Conservation (phyloP, 2,329 filamentous ascomycete genomes). For the Aspergillus proliferans region DNA sequence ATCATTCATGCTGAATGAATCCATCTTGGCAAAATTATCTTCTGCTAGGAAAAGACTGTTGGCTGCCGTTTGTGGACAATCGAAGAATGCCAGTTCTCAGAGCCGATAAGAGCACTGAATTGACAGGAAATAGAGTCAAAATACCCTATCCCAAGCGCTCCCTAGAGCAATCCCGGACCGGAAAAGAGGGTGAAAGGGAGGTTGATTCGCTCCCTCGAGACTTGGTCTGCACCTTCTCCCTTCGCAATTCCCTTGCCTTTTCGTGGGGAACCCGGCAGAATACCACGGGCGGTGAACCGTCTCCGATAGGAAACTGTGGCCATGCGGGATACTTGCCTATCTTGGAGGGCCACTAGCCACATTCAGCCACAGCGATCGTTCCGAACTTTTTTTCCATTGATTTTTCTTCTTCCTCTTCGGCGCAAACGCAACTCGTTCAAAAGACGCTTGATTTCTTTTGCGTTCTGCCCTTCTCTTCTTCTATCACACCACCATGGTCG, state of each 20-base stretch:
- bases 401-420: slow-evolving; percentile 5
- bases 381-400: not conserved
- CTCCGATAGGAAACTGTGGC: slow-evolving; percentile 18
- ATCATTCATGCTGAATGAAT: slow-evolving; percentile 27
- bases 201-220: not conserved
- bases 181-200: not conserved
- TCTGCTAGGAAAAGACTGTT: not conserved
- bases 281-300: not conserved
- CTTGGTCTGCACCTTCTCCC: slow-evolving; percentile 6
- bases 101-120: not conserved
- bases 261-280: slow-evolving; percentile 25
- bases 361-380: not conserved
- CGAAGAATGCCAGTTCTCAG: not conserved
- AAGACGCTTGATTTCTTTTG: slow-evolving; percentile 3
- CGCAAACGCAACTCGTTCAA: not conserved
- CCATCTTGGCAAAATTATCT: not conserved
- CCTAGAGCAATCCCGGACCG: slow-evolving; percentile 2
- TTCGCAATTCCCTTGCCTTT: slow-evolving; percentile 13
- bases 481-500: slow-evolving; percentile 43
- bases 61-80: not conserved
- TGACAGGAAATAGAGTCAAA: not conserved
- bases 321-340: slow-evolving; percentile 27
- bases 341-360: slow-evolving; percentile 6
- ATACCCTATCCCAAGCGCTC: not conserved
- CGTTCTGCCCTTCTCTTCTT: slow-evolving; percentile 9